These are phyloP conservation scores for Colletotrichum gigasporum DNA, from an alignment of 2,329 filamentous ascomycete species.

Conservation along the genomic window DNA sequence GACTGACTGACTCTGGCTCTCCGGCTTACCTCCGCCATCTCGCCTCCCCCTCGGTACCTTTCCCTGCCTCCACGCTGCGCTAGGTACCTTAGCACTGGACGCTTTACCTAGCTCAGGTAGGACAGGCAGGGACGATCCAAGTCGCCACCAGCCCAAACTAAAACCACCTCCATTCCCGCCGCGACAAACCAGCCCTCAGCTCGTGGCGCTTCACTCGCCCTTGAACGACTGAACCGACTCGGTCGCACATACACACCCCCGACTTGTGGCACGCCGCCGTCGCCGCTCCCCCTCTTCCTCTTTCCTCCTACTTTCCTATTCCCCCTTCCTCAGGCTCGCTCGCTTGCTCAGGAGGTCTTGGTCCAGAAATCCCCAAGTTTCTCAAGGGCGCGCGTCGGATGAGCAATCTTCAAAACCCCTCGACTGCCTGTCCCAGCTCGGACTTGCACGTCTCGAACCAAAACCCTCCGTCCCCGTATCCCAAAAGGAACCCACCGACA, in stretches of 20 bases:
- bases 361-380: background rate
- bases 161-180: slow-evolving; percentile 29
- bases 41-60: slow-evolving; percentile 19
- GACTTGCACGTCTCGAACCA: slow-evolving; percentile 13
- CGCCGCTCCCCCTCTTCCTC: slow-evolving; percentile 1
- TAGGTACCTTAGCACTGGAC: slow-evolving; percentile 1
- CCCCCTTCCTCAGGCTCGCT: background rate
- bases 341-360: background rate
- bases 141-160: slow-evolving; percentile 29
- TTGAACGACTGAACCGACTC: slow-evolving; percentile 22
- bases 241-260: slow-evolving; percentile 17
- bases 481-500: background rate
- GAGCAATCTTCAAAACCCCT: slow-evolving; percentile 30
- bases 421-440: slow-evolving; percentile 22
- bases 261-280: slow-evolving; percentile 21
- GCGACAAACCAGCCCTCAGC: slow-evolving; percentile 21
- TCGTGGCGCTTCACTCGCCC: slow-evolving; percentile 30
- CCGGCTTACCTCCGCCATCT: slow-evolving; percentile 1
- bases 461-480: background rate
- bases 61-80: background rate
- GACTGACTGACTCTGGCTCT: too few species aligned
- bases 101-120: slow-evolving; percentile 3
- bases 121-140: slow-evolving; percentile 25
- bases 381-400: slow-evolving; percentile 1
- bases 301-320: background rate